A percentile compares a stretch with the other conserved stretches of the same genome.
Conservation (phyloP, 371 early-diverging fungal genomes). For the Mucor circinelloides region DNA sequence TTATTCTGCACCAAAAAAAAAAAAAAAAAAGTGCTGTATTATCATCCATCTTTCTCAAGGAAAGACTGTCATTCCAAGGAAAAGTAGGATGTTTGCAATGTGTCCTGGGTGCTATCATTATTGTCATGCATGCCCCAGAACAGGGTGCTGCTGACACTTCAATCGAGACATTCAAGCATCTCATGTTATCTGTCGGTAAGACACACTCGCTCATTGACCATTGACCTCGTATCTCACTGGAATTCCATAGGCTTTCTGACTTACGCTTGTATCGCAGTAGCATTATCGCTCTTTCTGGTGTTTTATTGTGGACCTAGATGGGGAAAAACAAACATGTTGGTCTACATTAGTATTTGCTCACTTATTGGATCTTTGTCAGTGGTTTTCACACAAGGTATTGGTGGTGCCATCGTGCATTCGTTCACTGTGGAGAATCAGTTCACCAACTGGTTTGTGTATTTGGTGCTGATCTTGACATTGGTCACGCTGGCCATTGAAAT, state of each 20-base stretch:
- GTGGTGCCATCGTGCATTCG: slow-evolving; percentile 88
- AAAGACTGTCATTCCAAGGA: slow-evolving; percentile 80
- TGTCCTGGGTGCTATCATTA: slow-evolving; percentile 86
- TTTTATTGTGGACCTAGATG: slow-evolving; percentile 81
- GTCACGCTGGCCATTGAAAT: slow-evolving; percentile 87
- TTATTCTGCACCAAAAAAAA: background rate
- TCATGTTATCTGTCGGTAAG: slow-evolving; percentile 75
- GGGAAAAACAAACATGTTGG: slow-evolving; percentile 84
- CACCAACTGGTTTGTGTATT: slow-evolving; percentile 82
- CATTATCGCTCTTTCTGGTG: slow-evolving; percentile 62
- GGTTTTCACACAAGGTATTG: slow-evolving; percentile 90
- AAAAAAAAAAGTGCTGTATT: slow-evolving; percentile 72
- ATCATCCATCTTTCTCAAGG: slow-evolving; percentile 88
- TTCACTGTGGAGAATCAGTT: slow-evolving; percentile 88
- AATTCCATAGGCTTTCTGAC: slow-evolving; percentile 69
- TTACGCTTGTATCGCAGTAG: slow-evolving; percentile 71
- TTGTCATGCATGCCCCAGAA: slow-evolving; percentile 91
- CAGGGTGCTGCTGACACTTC: slow-evolving; percentile 76
- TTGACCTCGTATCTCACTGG: background rate
- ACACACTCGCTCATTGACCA: background rate
- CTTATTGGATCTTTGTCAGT: slow-evolving; percentile 91
- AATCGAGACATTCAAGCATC: slow-evolving; percentile 78
- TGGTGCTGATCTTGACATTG: slow-evolving; percentile 73
- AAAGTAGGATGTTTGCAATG: slow-evolving; percentile 91
- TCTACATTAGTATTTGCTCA: slow-evolving; percentile 88